Base-by-base conservation (phyloP, 2,329 filamentous ascomycete genomes). In the Aspergillus floridensis region DNA sequence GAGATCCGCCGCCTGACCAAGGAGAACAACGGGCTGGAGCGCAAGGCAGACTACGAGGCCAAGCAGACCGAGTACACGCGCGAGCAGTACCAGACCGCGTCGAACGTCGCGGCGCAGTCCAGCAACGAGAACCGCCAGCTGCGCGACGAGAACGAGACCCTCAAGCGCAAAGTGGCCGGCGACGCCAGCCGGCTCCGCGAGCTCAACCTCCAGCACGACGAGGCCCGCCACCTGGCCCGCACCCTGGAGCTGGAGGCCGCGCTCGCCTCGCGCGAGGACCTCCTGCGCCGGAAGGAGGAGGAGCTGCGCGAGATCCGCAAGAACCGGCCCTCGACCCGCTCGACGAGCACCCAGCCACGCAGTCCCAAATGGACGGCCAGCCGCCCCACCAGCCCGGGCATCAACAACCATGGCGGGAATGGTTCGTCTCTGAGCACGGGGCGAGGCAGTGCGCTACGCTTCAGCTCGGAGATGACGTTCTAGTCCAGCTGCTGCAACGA, bases 31-130 rank as follows among this genome's bases (percentile, higher is more conserved):
- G 66, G 65, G 21, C 65, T 79, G 16, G 70, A 76, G 57, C 72
- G 71, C 48, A 76, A 73, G 50, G 69, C 76, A 2, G 74, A 79
- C 11, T 78, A 75, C 53, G 77, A 76, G 51, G 71, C 69, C 48
- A 76, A 75, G 10, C 78, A 80, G 60, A 72, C 77, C 7, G 79
- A 80, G 50, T 80, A 80, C 60, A 78, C 74, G 5, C 74, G 78
- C 44, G 70, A 75, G 59, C 78, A 80, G 64, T 81, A 81, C 56
- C 79, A 81, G 61, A 77, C 73, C 31, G 79, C 78, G 11, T 81
- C 79, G 6, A 78, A 68, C 5, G 71, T 72, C 8, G 79, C 78
- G 1, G 77, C 76, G 21, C 77, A 79, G 49, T 71, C 76, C 7
- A 73, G 69, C 6, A 74, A 68, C 48, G 75, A 80, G 61, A 63